phyloP scores from a whole-genome alignment of 2,329 filamentous ascomycete genomes.

The Fusarium sublunatum region DNA sequence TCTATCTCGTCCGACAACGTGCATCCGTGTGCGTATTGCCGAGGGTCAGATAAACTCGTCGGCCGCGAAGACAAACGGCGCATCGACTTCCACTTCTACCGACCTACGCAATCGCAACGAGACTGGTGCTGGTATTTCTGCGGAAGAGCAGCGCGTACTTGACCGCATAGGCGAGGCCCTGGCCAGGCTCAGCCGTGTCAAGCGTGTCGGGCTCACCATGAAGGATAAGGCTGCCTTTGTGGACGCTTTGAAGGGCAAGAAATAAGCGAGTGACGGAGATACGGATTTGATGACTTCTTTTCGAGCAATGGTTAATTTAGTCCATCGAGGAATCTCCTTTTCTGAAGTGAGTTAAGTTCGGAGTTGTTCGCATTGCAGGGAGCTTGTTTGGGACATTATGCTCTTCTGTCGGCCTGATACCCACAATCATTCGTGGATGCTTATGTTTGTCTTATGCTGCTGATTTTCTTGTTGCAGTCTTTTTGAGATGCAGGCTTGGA shows the following conservation, averaged over 20 bases:
- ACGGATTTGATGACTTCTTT: background rate
- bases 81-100: constrained; percentile 43
- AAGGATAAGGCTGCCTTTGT: constrained; percentile 87
- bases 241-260: constrained; percentile 67
- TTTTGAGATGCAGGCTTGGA: constrained; percentile 1
- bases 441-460: constrained; percentile 1
- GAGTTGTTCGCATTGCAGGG: constrained; percentile 43
- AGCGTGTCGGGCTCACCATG: constrained; percentile 86
- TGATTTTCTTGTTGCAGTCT: constrained; percentile 1
- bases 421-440: constrained; percentile 23
- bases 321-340: background rate
- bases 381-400: constrained; percentile 34
- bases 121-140: constrained; percentile 52
- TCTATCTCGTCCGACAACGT: constrained; percentile 85
- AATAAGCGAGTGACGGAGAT: constrained; percentile 17
- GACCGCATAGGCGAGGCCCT: constrained; percentile 86
- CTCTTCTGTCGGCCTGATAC: constrained; percentile 23
- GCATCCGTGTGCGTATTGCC: constrained; percentile 90
- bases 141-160: constrained; percentile 75
- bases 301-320: constrained; percentile 10
- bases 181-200: constrained; percentile 87
- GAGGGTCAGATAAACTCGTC: constrained; percentile 72
- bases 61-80: constrained; percentile 52
- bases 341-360: constrained; percentile 6
- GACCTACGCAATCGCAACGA: constrained; percentile 47